A percentile compares a stretch with the other conserved stretches of the same genome.
phyloP scores from a whole-genome alignment of 306 rosid species.

The Quercus dentata region DNA sequence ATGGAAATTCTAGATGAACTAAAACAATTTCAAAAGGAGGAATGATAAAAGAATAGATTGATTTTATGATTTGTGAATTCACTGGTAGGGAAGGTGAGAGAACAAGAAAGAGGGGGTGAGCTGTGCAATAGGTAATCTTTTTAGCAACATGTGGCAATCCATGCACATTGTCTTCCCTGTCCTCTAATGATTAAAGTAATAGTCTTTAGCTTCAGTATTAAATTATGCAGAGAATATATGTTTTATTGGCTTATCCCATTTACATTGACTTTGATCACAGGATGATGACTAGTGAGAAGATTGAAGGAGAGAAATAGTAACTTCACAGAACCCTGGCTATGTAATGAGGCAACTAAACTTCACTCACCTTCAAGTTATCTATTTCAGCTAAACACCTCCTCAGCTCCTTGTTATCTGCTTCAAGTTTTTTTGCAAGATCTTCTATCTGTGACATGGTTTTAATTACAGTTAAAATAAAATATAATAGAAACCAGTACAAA shows the following conservation, averaged over 20 bases:
- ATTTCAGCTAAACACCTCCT: constrained; percentile 47
- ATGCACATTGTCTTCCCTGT: background rate
- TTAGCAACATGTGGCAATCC: background rate
- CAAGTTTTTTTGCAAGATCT: constrained; percentile 55
- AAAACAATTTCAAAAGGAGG: background rate
- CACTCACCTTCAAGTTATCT: constrained; percentile 63
- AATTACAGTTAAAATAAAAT: constrained; percentile 3
- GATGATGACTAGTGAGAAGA: background rate
- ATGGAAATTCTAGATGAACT: background rate
- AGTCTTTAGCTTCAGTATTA: background rate
- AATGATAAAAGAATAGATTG: background rate
- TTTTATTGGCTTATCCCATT: background rate
- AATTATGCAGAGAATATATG: background rate
- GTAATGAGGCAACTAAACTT: constrained; percentile 7
- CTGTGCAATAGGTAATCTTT: background rate
- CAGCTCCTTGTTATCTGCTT: constrained; percentile 60
- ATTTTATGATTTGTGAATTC: background rate
- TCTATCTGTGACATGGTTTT: constrained; percentile 52
- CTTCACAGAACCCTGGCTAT: constrained; percentile 12
- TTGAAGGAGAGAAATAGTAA: background rate
- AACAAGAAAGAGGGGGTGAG: background rate
- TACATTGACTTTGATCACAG: background rate
- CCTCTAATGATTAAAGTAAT: background rate
- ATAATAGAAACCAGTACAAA: background rate
- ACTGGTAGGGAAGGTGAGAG: background rate